Evolutionary conservation across 129 eudicot species (phyloP).

Genomic region (Flaveria brownii): DNA sequence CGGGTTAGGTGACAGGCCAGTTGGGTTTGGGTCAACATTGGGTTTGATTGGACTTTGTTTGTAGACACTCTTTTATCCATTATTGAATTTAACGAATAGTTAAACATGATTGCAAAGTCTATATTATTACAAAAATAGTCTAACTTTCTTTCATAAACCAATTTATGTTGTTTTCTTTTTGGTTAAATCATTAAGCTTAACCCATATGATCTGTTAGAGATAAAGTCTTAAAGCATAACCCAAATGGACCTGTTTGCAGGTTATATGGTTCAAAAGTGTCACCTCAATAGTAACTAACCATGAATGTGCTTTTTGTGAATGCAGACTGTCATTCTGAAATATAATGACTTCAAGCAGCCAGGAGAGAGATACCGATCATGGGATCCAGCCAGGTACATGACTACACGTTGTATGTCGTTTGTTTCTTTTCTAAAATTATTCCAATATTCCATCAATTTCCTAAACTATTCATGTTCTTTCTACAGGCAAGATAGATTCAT

Average conservation of each 20-base stretch:
- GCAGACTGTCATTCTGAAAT: constrained; percentile 69
- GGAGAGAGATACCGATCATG: constrained; percentile 91
- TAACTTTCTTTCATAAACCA: background rate
- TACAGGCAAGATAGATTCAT: constrained; percentile 90
- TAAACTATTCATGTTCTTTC: background rate
- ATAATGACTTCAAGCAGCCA: constrained; percentile 86
- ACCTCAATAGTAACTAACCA: background rate
- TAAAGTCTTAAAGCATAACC: too few species aligned
- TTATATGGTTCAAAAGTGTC: background rate
- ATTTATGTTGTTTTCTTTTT: background rate
- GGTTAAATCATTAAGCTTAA: too few species aligned
- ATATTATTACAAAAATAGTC: too few species aligned
- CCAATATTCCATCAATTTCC: background rate
- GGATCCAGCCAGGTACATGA: constrained; percentile 69
- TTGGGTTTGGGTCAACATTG: too few species aligned
- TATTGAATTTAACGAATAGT: too few species aligned
- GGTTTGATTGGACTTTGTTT: too few species aligned
- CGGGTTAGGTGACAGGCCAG: too few species aligned
- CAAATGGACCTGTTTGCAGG: background rate
- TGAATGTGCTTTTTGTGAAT: background rate
- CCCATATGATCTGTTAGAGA: background rate
- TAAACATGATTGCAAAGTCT: too few species aligned
- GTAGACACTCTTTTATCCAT: too few species aligned
- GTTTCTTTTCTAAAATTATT: background rate
- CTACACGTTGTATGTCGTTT: background rate